phyloP scores from a whole-genome alignment of 169 alveolate species.

The Eimeria acervulina region DNA sequence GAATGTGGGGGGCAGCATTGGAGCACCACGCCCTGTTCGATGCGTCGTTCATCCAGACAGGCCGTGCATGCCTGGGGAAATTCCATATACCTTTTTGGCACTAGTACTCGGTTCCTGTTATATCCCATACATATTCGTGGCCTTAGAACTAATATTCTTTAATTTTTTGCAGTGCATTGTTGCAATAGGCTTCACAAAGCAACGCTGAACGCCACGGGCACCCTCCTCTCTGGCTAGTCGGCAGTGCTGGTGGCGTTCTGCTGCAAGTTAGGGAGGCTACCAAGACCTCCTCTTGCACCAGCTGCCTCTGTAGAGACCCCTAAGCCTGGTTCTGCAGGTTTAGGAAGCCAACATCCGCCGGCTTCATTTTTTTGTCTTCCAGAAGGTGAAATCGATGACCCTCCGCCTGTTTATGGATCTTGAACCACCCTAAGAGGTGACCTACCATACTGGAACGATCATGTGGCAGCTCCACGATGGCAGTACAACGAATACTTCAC shows the following conservation, averaged over 20 bases:
- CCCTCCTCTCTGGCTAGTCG: constrained; percentile 30
- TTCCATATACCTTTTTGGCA: not conserved
- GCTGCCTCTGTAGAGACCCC: not conserved
- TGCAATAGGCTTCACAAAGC: not conserved
- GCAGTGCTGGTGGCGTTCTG: not conserved
- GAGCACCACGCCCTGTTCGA: not conserved
- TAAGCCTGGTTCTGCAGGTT: not conserved
- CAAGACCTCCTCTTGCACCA: not conserved
- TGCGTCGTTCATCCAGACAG: not conserved
- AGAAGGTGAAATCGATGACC: constrained; percentile 28
- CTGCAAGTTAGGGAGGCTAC: not conserved
- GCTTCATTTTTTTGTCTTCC: not conserved
- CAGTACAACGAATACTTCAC: not conserved
- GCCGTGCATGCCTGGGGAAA: not conserved
- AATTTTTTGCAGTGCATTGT: too few species aligned
- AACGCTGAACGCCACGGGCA: not conserved
- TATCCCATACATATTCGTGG: not conserved
- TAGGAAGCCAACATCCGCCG: not conserved
- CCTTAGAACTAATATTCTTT: too few species aligned
- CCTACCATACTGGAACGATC: constrained; percentile 4
- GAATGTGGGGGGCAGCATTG: not conserved
- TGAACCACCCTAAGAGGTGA: constrained; percentile 31
- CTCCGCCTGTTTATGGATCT: not conserved
- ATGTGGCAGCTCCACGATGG: constrained; percentile 22
- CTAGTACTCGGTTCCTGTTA: not conserved